Conservation (phyloP, 495 filamentous ascomycete genomes). For the Annulohypoxylon bovei region DNA sequence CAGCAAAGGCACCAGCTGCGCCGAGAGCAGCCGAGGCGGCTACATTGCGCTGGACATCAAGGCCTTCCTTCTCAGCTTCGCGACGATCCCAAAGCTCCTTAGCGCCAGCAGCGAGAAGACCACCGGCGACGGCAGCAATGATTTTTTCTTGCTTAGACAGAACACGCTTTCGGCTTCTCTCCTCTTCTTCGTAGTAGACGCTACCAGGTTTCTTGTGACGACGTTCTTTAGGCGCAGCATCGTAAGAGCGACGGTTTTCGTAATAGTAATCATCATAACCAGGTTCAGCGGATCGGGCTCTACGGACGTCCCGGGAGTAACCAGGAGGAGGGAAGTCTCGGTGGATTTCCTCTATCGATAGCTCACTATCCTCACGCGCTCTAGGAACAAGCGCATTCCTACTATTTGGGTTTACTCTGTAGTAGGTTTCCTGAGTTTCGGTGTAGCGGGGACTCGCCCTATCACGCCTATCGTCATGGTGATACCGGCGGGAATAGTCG, state of each 20-base stretch:
- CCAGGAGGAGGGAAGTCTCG: slow-evolving; percentile 73
- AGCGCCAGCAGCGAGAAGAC: slow-evolving; percentile 60
- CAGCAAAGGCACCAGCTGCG: slow-evolving; percentile 64
- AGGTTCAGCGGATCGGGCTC: slow-evolving; percentile 61
- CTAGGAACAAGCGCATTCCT: slow-evolving; percentile 64
- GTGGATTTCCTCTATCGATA: slow-evolving; percentile 72
- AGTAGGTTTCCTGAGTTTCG: slow-evolving; percentile 61
- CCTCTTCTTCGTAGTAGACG: slow-evolving; percentile 58
- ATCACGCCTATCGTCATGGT: slow-evolving; percentile 59
- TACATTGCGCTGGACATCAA: slow-evolving; percentile 59
- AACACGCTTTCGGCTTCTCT: slow-evolving; percentile 55
- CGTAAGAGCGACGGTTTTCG: slow-evolving; percentile 52
- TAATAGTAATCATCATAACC: slow-evolving; percentile 57
- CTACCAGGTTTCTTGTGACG: slow-evolving; percentile 50
- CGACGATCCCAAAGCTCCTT: slow-evolving; percentile 67
- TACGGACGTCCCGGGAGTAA: slow-evolving; percentile 61
- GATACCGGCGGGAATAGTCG: slow-evolving; percentile 55
- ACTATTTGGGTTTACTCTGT: slow-evolving; percentile 51
- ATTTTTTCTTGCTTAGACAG: slow-evolving; percentile 67
- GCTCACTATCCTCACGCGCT: slow-evolving; percentile 65
- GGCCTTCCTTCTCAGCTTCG: slow-evolving; percentile 57
- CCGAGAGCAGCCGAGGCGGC: slow-evolving; percentile 63
- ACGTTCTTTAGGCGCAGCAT: slow-evolving; percentile 54
- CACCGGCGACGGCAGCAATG: slow-evolving; percentile 64
- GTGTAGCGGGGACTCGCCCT: slow-evolving; percentile 58